These are phyloP conservation scores for Aspergillus puulaauensis DNA, from an alignment of 2,329 filamentous ascomycete genomes.

Conservation along the genomic window DNA sequence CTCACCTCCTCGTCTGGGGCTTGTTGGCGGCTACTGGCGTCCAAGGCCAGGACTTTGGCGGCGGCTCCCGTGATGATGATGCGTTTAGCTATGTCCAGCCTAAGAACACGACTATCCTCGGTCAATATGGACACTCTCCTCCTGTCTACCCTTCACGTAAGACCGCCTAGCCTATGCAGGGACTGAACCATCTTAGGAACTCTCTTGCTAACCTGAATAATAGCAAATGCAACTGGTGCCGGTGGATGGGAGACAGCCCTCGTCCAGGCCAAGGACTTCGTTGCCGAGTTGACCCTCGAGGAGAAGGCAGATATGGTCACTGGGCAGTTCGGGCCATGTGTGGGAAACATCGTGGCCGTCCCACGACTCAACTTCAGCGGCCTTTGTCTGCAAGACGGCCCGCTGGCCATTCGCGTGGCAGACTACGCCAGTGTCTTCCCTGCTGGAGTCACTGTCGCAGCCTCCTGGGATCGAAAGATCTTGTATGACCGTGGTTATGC, in stretches of 20 bases:
- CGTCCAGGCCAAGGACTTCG: conserved; percentile 14
- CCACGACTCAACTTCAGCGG: conserved; percentile 29
- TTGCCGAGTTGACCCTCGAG: conserved; percentile 20
- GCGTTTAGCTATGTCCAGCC: conserved; percentile 21
- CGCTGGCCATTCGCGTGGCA: conserved; percentile 60
- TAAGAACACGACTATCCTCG: conserved; percentile 19
- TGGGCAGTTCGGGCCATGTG: conserved; percentile 28
- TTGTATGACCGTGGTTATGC: conserved; percentile 53
- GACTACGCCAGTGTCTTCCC: conserved; percentile 73
- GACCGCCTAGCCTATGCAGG: neutral
- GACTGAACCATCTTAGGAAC: neutral
- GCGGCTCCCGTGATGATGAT: neutral
- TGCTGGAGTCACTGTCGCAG: conserved; percentile 68
- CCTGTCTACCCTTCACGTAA: conserved; percentile 21
- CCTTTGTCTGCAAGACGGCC: conserved; percentile 32
- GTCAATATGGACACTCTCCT: conserved; percentile 18
- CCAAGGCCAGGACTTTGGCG: neutral
- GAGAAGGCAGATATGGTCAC: conserved; percentile 31
- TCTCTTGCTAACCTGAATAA: neutral
- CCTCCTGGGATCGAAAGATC: conserved; percentile 58
- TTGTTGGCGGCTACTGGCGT: conserved; percentile 1
- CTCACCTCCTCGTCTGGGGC: neutral
- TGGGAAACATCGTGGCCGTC: conserved; percentile 33
- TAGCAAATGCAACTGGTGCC: conserved; percentile 20
- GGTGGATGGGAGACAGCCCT: conserved; percentile 22